Evolutionary conservation across 768 basidiomycete species (phyloP), one percentile per base, ranked within the genome.

Genomic region (Nidularia sp.): DNA sequence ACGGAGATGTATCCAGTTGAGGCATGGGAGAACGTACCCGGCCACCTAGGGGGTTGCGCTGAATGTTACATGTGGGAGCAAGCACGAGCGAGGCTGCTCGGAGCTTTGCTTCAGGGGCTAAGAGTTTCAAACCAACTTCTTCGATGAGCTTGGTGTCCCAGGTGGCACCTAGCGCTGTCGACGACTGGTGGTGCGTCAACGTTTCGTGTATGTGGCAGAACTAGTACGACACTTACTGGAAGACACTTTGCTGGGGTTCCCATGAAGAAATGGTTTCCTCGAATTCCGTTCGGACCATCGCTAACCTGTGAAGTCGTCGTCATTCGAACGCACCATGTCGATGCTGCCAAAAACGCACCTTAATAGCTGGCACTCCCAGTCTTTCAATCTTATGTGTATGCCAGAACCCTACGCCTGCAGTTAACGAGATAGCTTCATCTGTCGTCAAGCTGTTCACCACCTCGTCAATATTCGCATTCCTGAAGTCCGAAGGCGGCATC

Each of bases 51-150:
- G 87, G 87, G 60, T 75, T 86, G 84, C 91, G 80, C 66, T 91
- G 90, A 47, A 90, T 90, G 62, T 93, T 93, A 63, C 86, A 88
- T 0, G 90, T 93, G 0, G 90, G 91, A 0, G 84, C 91, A 13
- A 92, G 78, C 32, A 90, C 71, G 2, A 89, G 66, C 9, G 85
- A 84, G 8, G 86, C 84, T 2, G 84, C 78, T 44, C 81, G 75
- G 46, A 87, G 71, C 66, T 86, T 90, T 3, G 86, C 84, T 64
- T 91, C 90, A 10, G 73, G 66, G 1, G 88, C 88, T 15, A 91
- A 75, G 13, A 91, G 72, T 60, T 82, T 81, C 41, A 73, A 62
- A 2, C 85, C 89, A 13, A 84, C 77, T 57, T 79, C 67, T 51
- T 84, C 70, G 25, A 92, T 74, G 44, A 90, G 79, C 22, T 80